phyloP scores from a whole-genome alignment of 257 asterid species.

The Nicotiana benthamiana region DNA sequence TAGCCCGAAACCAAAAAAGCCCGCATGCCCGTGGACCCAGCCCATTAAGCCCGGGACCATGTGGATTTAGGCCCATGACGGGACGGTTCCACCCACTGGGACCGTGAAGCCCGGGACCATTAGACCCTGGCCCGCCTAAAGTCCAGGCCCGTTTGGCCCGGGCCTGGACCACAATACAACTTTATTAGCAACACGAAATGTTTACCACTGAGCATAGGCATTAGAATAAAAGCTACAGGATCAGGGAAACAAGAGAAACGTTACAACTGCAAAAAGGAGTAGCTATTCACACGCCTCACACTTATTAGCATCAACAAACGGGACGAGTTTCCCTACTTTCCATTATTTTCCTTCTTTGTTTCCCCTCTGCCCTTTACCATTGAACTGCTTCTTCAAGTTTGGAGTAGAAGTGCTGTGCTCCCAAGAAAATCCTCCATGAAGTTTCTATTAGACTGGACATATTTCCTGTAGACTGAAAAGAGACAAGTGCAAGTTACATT shows the following conservation, averaged over 20 bases:
- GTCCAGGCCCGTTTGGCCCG: too few relatives aligned
- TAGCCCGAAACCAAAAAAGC: too few relatives aligned
- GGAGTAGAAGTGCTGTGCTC: not conserved
- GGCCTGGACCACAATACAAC: too few relatives aligned
- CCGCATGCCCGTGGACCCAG: too few relatives aligned
- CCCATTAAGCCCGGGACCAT: too few relatives aligned
- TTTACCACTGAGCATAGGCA: too few relatives aligned
- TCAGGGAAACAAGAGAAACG: not conserved
- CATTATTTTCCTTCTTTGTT: not conserved
- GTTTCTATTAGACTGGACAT: slow-evolving; percentile 36
- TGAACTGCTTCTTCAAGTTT: not conserved
- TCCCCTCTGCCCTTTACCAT: not conserved
- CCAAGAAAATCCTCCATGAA: not conserved
- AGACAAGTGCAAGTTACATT: not conserved
- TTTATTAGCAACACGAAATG: too few relatives aligned
- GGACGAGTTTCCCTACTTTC: not conserved
- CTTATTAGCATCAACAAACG: not conserved
- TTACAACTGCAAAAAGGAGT: not conserved
- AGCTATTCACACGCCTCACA: not conserved
- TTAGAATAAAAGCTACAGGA: too few relatives aligned
- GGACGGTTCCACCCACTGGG: too few relatives aligned
- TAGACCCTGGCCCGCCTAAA: too few relatives aligned
- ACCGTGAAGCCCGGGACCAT: too few relatives aligned
- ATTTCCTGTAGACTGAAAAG: slow-evolving; percentile 72
- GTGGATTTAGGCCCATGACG: too few relatives aligned